Conservation (phyloP, 495 filamentous ascomycete genomes). For the Apodospora peruviana region DNA sequence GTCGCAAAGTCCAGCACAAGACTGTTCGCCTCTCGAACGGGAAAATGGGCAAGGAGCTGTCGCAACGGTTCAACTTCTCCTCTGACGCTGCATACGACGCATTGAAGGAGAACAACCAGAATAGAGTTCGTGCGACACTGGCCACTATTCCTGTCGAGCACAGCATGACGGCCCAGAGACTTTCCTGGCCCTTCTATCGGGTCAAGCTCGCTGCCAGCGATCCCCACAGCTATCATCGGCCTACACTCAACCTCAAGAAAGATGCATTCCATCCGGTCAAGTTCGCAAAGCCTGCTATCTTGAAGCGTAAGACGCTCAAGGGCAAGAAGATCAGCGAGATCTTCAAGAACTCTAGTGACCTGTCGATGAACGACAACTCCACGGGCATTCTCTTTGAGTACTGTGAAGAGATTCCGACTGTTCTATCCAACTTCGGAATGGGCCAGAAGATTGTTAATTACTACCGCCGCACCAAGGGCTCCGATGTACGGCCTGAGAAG, state of each 20-base stretch:
- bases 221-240: constrained; percentile 88
- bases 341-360: constrained; percentile 67
- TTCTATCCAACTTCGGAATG: constrained; percentile 96
- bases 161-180: constrained; percentile 77
- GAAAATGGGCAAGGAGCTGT: constrained; percentile 54
- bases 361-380: constrained; percentile 84
- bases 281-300: constrained; percentile 55
- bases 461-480: constrained; percentile 79
- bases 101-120: constrained; percentile 93
- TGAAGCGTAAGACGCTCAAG: constrained; percentile 77
- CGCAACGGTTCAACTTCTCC: constrained; percentile 84
- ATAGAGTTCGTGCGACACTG: constrained; percentile 86
- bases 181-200: constrained; percentile 92
- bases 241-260: constrained; percentile 54
- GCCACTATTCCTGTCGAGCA: constrained; percentile 85
- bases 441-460: constrained; percentile 92
- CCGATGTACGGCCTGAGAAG: constrained; percentile 52
- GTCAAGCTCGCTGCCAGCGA: constrained; percentile 72
- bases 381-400: constrained; percentile 85
- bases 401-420: constrained; percentile 85
- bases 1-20: constrained; percentile 37
- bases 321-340: constrained; percentile 68
- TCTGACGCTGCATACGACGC: constrained; percentile 94
- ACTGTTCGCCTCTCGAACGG: constrained; percentile 52
- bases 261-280: constrained; percentile 45